Conservation (phyloP, 2,329 filamentous ascomycete genomes). For the Phyllosticta paracitricarpa region DNA sequence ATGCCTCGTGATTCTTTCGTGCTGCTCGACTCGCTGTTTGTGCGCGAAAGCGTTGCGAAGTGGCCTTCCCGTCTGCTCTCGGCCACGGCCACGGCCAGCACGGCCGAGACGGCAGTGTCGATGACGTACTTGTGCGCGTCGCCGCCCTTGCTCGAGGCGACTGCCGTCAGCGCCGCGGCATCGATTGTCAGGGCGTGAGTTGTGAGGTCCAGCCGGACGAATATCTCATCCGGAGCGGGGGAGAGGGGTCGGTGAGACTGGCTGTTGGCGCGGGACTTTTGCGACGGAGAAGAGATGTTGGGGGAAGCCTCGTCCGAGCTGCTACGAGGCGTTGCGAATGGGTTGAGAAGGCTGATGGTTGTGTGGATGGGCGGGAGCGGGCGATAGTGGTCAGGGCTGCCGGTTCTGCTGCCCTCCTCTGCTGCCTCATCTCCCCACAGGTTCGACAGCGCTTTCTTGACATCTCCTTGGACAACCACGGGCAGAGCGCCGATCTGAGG, state of each 20-base stretch:
- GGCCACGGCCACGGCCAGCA: constrained; percentile 36
- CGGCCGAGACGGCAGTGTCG: constrained; percentile 33
- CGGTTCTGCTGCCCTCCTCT: not conserved
- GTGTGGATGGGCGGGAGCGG: not conserved
- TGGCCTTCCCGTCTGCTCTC: constrained; percentile 29
- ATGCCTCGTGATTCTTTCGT: not conserved
- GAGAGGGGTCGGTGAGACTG: constrained; percentile 21
- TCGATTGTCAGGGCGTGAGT: constrained; percentile 35
- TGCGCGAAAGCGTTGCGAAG: not conserved
- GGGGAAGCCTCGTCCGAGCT: constrained; percentile 15
- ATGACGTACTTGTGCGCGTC: constrained; percentile 37
- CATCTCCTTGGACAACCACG: constrained; percentile 31
- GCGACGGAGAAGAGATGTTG: constrained; percentile 18
- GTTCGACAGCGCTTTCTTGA: not conserved
- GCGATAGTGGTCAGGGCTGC: not conserved
- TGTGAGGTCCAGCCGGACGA: constrained; percentile 36
- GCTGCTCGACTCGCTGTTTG: not conserved
- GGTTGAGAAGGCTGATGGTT: constrained; percentile 27
- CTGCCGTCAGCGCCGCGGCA: constrained; percentile 26
- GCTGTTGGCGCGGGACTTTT: constrained; percentile 14
- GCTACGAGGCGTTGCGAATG: constrained; percentile 20
- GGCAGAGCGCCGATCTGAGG: constrained; percentile 34
- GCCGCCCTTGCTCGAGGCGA: constrained; percentile 15
- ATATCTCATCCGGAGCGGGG: constrained; percentile 25
- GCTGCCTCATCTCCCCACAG: not conserved